Base-by-base conservation (phyloP, 345 rosid genomes). In the Geranium brycei region DNA sequence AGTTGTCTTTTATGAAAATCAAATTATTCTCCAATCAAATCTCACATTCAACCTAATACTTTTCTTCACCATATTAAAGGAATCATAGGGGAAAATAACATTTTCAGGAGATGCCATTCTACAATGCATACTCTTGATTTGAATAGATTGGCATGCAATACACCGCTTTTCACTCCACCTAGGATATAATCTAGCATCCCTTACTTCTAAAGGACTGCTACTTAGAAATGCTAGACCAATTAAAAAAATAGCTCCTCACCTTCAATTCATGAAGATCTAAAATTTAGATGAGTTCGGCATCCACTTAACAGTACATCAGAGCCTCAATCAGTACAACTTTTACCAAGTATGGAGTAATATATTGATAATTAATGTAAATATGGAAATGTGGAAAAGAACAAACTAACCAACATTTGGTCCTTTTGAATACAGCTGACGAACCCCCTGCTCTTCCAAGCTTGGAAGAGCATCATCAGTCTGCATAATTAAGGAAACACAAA, bases 381-480 rank as follows among this genome's bases (percentile, higher is more conserved):
- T 8, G 53, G 13, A 51, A 19, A 58, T 62, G 58, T 56, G 16
- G 8, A 31, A 60, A 2, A 15, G 17, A 5, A 30, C 56, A 12
- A 66, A 57, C 79, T 51, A 80, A 87, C 97, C 91, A 31, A 88
- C 69, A 76, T 84, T 82, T 6, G 85, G 83, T 59, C 87, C 89
- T 70, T 79, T 80, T 0, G 93, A 82, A 64, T 86, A 88, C 59
- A 91, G 83, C 71, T 86, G 95, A 55, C 85, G 83, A 23, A 83
- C 89, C 57, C 97, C 97, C 67, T 88, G 93, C 40, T 91, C 95
- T 76, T 91, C 97, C 81, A 88, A 80, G 82, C 84, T 86, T 1
- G 97, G 97, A 70, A 91, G 87, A 78, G 82, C 87, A 75, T 86
- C 88, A 28, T 87, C 91, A 32, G 91, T 93, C 97, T 90, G 68